Evolutionary conservation across 176 grass and related monocot species (phyloP).

Genomic region (Oryza officinalis): DNA sequence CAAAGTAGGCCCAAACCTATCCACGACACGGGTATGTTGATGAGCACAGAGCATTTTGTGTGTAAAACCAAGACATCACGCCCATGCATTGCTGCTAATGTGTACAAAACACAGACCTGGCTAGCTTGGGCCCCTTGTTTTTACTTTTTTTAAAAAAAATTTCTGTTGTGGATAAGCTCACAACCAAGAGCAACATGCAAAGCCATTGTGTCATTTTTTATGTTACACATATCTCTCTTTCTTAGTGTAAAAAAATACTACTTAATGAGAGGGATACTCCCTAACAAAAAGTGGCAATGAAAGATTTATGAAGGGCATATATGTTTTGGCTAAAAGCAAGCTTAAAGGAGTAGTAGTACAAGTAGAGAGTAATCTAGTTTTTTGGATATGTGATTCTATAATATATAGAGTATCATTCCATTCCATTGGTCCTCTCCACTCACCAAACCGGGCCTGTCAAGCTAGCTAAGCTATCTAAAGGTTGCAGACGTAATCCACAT

Average conservation of each 20-base stretch:
- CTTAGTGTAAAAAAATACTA: not conserved
- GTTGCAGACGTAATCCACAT: conserved; percentile 45
- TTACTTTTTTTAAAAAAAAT: not conserved
- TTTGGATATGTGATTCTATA: conserved; percentile 38
- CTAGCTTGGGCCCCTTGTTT: not conserved
- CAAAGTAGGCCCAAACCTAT: not conserved
- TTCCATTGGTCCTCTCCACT: conserved; percentile 30
- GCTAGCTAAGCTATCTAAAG: conserved; percentile 40
- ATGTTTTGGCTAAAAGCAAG: conserved; percentile 43
- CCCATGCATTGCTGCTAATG: conserved; percentile 15
- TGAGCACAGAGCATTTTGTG: conserved; percentile 11
- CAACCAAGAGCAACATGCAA: not conserved
- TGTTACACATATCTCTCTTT: not conserved
- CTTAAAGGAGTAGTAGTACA: conserved; percentile 28
- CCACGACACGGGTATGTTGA: not conserved
- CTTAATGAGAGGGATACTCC: conserved; percentile 32
- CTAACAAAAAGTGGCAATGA: conserved; percentile 31
- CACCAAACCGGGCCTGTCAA: conserved; percentile 10
- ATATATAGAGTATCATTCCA: not conserved
- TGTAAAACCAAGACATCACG: conserved; percentile 28
- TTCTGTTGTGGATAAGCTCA: conserved; percentile 37
- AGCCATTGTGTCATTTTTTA: not conserved
- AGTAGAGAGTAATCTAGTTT: conserved; percentile 29
- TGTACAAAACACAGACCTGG: conserved; percentile 19
- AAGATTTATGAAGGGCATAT: conserved; percentile 42